These are phyloP conservation scores for Zygotorulaspora danielsina DNA, from an alignment of 805 yeast genomes.

Conservation along the genomic window DNA sequence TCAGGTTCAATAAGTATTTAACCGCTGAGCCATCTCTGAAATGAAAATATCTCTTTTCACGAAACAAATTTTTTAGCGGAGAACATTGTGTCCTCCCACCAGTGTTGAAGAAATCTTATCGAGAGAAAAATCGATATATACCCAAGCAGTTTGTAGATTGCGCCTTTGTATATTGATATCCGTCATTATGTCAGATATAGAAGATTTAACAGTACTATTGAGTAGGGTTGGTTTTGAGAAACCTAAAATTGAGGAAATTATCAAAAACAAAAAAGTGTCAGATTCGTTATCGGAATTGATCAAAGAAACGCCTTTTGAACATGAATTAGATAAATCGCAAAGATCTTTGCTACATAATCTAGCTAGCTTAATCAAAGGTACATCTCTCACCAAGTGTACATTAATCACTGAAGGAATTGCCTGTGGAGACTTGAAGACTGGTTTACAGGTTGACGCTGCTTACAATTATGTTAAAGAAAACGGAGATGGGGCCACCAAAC, in stretches of 20 bases:
- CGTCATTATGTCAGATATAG: slow-evolving; percentile 31
- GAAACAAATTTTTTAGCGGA: not conserved
- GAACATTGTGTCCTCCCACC: not conserved
- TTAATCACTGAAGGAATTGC: slow-evolving; percentile 58
- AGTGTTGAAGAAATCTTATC: not conserved
- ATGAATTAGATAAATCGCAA: slow-evolving; percentile 51
- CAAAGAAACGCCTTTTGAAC: slow-evolving; percentile 35
- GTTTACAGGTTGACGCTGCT: slow-evolving; percentile 76
- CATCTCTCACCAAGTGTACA: slow-evolving; percentile 44
- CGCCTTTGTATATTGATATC: not conserved
- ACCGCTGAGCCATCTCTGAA: not conserved
- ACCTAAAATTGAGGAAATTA: slow-evolving; percentile 69
- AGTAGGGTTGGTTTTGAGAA: slow-evolving; percentile 62
- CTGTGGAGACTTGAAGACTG: slow-evolving; percentile 58
- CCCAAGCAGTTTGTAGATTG: too few relatives aligned
- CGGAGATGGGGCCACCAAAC: slow-evolving; percentile 43
- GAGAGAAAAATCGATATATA: too few relatives aligned
- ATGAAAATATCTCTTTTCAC: not conserved
- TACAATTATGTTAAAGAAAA: slow-evolving; percentile 61
- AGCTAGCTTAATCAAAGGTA: slow-evolving; percentile 65
- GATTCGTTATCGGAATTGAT: slow-evolving; percentile 60
- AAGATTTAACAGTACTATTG: slow-evolving; percentile 36
- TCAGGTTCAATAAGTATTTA: not conserved
- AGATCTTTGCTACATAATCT: slow-evolving; percentile 69
- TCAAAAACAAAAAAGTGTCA: slow-evolving; percentile 82